These are phyloP conservation scores for Verticillium nubilum DNA, from an alignment of 2,329 filamentous ascomycete species.

Conservation along the genomic window DNA sequence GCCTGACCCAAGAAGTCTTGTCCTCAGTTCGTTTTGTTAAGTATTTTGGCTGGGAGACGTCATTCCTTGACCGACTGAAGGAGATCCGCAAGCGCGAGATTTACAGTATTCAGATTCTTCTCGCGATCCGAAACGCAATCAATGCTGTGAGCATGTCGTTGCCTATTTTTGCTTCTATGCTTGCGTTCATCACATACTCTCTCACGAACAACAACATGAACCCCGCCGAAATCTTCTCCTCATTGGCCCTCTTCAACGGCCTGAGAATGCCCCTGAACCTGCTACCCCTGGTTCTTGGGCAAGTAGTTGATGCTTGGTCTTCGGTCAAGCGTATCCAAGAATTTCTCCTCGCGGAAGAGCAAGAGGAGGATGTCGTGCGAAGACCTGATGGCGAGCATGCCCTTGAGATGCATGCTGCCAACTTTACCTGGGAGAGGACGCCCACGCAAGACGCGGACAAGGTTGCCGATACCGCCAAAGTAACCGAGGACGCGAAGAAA, in stretches of 20 bases:
- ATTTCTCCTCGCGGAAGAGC: conserved; percentile 82
- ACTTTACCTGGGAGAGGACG: conserved; percentile 82
- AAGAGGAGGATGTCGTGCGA: conserved; percentile 60
- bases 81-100: conserved; percentile 75
- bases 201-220: conserved; percentile 61
- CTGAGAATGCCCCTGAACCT: conserved; percentile 86
- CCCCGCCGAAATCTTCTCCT: conserved; percentile 83
- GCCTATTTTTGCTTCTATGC: conserved; percentile 91
- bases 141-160: conserved; percentile 79
- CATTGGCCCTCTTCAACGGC: conserved; percentile 87
- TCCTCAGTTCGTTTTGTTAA: conserved; percentile 93
- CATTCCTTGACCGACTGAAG: conserved; percentile 72
- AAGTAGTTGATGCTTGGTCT: conserved; percentile 83
- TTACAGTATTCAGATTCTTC: conserved; percentile 71
- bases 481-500: conserved; percentile 25
- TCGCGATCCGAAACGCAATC: conserved; percentile 80
- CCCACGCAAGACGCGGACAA: conserved; percentile 51
- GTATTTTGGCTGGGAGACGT: conserved; percentile 91
- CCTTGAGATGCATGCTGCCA: conserved; percentile 64
- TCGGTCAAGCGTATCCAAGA: conserved; percentile 83
- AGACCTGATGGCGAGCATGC: conserved; percentile 58
- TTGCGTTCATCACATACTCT: conserved; percentile 82
- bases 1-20: conserved; percentile 86
- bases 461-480: conserved; percentile 24
- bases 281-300: conserved; percentile 80